A percentile compares a stretch with the other conserved stretches of the same genome.
Conservation (phyloP, 345 rosid species). For the Aurinia saxatilis region DNA sequence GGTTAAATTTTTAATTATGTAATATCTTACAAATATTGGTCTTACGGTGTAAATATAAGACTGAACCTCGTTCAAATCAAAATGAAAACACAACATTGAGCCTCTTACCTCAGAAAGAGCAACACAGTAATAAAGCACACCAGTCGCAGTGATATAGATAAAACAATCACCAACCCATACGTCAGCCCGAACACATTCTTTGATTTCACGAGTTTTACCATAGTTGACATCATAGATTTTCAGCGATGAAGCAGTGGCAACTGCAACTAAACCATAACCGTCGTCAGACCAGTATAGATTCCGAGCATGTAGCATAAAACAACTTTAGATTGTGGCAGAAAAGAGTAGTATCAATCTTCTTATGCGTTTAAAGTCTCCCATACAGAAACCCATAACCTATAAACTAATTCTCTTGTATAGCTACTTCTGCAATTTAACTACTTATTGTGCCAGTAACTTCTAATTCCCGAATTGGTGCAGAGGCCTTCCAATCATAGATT, state of each 20-base stretch:
- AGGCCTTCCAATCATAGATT: constrained; percentile 95
- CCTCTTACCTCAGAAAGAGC: constrained; percentile 95
- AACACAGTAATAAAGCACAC: constrained; percentile 97
- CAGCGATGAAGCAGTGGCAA: constrained; percentile 88
- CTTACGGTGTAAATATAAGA: background rate
- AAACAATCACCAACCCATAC: constrained; percentile 99
- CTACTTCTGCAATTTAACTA: background rate
- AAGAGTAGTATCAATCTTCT: constrained; percentile 1
- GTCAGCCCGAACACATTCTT: constrained; percentile 93
- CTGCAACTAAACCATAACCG: constrained; percentile 89
- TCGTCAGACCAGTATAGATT: constrained; percentile 97
- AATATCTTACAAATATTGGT: too few species aligned
- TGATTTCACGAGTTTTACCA: too few species aligned
- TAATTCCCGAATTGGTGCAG: constrained; percentile 83
- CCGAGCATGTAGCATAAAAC: constrained; percentile 34
- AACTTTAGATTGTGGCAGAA: too few species aligned
- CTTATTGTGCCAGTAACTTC: constrained; percentile 94
- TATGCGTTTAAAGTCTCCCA: background rate
- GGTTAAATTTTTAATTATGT: too few species aligned
- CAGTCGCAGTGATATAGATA: constrained; percentile 82
- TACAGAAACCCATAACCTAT: background rate
- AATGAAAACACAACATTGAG: background rate
- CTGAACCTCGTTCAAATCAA: background rate
- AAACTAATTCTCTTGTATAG: background rate
- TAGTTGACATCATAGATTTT: too few species aligned